Percentiles rank a stretch among this genome's conserved stretches.
These are phyloP conservation scores for Lachancea quebecensis DNA, from an alignment of 805 yeast species.

Conservation along the genomic window DNA sequence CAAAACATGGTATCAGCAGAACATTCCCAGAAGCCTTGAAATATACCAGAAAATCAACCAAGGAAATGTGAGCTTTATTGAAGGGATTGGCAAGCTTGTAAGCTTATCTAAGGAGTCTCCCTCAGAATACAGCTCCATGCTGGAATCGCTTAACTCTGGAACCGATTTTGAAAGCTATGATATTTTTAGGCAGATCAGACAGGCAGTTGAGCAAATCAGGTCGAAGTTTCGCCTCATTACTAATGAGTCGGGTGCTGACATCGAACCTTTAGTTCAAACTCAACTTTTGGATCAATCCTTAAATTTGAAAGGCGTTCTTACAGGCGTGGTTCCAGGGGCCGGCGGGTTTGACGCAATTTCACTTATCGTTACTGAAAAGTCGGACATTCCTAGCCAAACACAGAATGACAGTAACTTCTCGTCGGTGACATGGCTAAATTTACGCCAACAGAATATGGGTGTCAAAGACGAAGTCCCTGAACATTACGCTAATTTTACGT, in stretches of 20 bases:
- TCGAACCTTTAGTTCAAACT: conserved; percentile 81
- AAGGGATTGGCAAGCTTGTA: conserved; percentile 39
- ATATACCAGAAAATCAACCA: conserved; percentile 51
- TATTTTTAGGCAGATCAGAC: conserved; percentile 32
- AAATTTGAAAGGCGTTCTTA: conserved; percentile 64
- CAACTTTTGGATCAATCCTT: conserved; percentile 52
- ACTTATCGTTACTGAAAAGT: conserved; percentile 48
- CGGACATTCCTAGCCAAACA: conserved; percentile 31
- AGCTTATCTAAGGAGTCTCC: conserved; percentile 28
- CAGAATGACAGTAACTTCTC: conserved; percentile 29
- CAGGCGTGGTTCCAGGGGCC: conserved; percentile 98
- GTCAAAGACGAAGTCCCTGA: conserved; percentile 40
- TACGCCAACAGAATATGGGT: conserved; percentile 58
- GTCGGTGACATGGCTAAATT: conserved; percentile 59
- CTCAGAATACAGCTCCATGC: conserved; percentile 30
- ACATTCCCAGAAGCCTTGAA: conserved; percentile 43
- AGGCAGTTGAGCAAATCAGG: conserved; percentile 48
- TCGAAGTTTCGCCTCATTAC: conserved; percentile 55
- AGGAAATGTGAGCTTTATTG: conserved; percentile 54
- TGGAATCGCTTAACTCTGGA: conserved; percentile 15
- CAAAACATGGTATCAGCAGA: conserved; percentile 53
- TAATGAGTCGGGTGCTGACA: conserved; percentile 63
- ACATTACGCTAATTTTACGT: conserved; percentile 20
- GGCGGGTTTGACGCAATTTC: conserved; percentile 96
- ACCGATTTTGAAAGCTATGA: conserved; percentile 9